Percentiles rank a stretch among this genome's conserved stretches.
phyloP scores from a whole-genome alignment of 164 flowering plant genomes.

The Malania oleifera region DNA sequence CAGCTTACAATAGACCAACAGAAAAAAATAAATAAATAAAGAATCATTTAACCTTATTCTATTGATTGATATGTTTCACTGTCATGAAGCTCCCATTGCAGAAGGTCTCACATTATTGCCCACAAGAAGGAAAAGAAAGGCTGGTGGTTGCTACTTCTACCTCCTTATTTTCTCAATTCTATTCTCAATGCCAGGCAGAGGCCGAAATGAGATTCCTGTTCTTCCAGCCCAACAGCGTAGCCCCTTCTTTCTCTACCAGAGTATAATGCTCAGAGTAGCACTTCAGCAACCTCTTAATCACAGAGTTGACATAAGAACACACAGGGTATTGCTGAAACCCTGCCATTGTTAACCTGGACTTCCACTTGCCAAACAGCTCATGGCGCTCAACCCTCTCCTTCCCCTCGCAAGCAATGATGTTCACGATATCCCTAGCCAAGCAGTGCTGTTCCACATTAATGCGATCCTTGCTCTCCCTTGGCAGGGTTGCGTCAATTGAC shows the following conservation, averaged over 20 bases:
- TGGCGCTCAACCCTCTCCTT: slow-evolving; percentile 73
- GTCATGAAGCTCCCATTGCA: no score
- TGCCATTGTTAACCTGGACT: slow-evolving; percentile 69
- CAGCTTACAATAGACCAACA: no score
- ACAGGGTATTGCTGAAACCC: slow-evolving; percentile 61
- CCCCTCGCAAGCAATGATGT: slow-evolving; percentile 75
- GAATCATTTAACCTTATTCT: no score
- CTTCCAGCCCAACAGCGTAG: slow-evolving; percentile 70
- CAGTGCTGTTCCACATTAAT: slow-evolving; percentile 73
- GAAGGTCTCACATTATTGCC: no score
- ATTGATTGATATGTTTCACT: no score
- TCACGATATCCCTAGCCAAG: slow-evolving; percentile 72
- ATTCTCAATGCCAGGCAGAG: slow-evolving; percentile 62
- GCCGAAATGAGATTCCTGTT: slow-evolving; percentile 59
- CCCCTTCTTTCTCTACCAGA: slow-evolving; percentile 65
- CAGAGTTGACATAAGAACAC: slow-evolving; percentile 59
- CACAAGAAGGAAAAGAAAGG: no score
- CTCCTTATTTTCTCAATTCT: slow-evolving; percentile 11
- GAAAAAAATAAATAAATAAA: no score
- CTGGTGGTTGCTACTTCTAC: slow-evolving; percentile 4
- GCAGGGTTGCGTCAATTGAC: slow-evolving; percentile 58
- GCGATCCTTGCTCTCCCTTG: slow-evolving; percentile 52
- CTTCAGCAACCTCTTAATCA: slow-evolving; percentile 41
- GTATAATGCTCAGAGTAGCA: slow-evolving; percentile 58
- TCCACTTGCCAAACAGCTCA: slow-evolving; percentile 80